These are phyloP conservation scores for Vitis rupestris DNA, from an alignment of 164 flowering plant species.

Conservation along the genomic window DNA sequence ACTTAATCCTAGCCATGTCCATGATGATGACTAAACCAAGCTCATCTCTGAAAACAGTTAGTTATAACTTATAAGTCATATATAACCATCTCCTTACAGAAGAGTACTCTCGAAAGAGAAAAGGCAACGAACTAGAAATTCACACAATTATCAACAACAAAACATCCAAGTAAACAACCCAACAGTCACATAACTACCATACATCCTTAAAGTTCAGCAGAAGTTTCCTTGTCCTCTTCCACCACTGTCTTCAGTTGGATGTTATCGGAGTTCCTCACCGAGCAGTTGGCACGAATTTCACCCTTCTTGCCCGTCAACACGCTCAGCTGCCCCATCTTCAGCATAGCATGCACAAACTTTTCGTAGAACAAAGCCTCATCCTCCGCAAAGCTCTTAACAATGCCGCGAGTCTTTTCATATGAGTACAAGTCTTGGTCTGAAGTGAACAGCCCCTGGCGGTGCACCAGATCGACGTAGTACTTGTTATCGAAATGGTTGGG, in stretches of 20 bases:
- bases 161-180: no score
- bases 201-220: neutral
- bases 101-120: no score
- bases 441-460: conserved; percentile 62
- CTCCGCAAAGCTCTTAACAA: conserved; percentile 47
- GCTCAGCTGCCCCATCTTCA: conserved; percentile 63
- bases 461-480: conserved; percentile 67
- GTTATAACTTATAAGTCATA: no score
- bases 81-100: no score
- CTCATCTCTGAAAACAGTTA: no score
- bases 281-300: conserved; percentile 59
- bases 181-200: neutral
- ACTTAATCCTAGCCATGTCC: no score
- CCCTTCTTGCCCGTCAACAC: conserved; percentile 62
- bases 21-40: no score
- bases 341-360: conserved; percentile 43
- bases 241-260: conserved; percentile 15
- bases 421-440: conserved; percentile 67
- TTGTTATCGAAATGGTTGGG: conserved; percentile 60
- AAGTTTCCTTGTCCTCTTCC: conserved; percentile 24
- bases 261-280: conserved; percentile 39
- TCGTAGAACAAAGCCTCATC: conserved; percentile 46
- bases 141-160: no score
- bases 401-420: conserved; percentile 36
- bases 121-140: no score